Evolutionary conservation across 179 eudicot species (phyloP).

Genomic region (Actinidia chinensis): DNA sequence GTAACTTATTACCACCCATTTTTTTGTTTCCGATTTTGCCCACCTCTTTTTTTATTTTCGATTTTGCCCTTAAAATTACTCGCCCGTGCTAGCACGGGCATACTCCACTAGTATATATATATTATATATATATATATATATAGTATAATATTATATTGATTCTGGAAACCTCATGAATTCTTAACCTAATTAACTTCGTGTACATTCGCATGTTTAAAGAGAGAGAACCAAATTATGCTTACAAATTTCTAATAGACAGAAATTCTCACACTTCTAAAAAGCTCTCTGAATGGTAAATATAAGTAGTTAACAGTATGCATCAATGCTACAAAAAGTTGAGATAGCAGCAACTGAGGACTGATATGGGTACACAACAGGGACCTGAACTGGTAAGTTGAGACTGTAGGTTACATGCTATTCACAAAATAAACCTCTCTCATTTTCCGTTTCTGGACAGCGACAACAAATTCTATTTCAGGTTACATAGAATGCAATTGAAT

Average conservation of each 20-base stretch:
- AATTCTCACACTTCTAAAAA: not conserved
- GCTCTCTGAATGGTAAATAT: not conserved
- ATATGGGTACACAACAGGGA: not conserved
- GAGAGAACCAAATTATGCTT: not conserved
- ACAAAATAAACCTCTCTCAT: not conserved
- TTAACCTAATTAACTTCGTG: too few relatives aligned
- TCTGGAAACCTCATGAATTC: too few relatives aligned
- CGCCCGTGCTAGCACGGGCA: too few relatives aligned
- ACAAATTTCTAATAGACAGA: not conserved
- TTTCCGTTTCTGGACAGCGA: not conserved
- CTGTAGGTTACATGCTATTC: not conserved
- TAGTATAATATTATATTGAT: too few relatives aligned
- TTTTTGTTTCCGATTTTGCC: too few relatives aligned
- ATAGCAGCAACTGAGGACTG: not conserved
- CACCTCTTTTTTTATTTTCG: too few relatives aligned
- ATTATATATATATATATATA: too few relatives aligned
- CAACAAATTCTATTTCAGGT: constrained; percentile 23
- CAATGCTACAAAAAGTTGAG: not conserved
- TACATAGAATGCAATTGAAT: constrained; percentile 13
- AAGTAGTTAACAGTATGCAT: not conserved
- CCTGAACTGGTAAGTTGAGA: not conserved
- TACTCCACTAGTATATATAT: too few relatives aligned
- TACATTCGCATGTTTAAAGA: not conserved
- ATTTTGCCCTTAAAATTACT: too few relatives aligned
- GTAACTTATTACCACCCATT: too few relatives aligned